Evolutionary conservation across 192 early-diverging fungal species (phyloP), one percentile per base, ranked within the genome.

Genomic region (Dissophora ornata): DNA sequence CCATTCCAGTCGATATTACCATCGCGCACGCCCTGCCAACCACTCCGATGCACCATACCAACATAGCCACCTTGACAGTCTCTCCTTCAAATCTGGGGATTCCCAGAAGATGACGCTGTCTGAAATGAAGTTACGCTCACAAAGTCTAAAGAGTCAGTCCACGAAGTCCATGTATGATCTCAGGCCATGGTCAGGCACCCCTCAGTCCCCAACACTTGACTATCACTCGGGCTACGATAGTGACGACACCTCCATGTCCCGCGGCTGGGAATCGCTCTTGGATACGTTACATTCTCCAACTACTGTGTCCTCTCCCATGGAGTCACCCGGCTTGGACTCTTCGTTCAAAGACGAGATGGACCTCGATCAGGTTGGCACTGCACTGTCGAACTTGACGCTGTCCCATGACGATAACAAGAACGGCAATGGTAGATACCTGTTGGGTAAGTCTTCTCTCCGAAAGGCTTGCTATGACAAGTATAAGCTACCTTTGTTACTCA

Each of bases 161-260:
- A 64, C 65, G 8, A 77, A 77, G 26, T 77, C 73, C 40, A 67
- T 77, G 73, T 57, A 57, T 54, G 73, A 77, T 45, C 65, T 77
- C n/a, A 57, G 73, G 32, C 73, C 63, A 13, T 67, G 63, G 73
- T 46, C 64, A 15, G 61, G 54, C 13, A 18, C 44, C 18, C 73
- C 51, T 19, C 73, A 62, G 29, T 61, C 73, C 2, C 64, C 58
- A 7, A 57, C 51, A 1, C 45, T 48, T 42, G 59, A 77, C 9
- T 42, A 67, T 6, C 38, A 52, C 11, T 62, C 33, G 3, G 73
- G 65, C 0, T 62, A 62, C 32, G 69, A 71, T n/a, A 67, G 73
- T n/a, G 73, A 77, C 11, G 73, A 77, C 15, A 77, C 64, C 0
- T 24, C 60, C 18, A 55, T 59, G 12, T 62, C 64, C 12, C 73